Evolutionary conservation across 768 basidiomycete species (phyloP).

Genomic region (Naganishia vaughanmartiniae): DNA sequence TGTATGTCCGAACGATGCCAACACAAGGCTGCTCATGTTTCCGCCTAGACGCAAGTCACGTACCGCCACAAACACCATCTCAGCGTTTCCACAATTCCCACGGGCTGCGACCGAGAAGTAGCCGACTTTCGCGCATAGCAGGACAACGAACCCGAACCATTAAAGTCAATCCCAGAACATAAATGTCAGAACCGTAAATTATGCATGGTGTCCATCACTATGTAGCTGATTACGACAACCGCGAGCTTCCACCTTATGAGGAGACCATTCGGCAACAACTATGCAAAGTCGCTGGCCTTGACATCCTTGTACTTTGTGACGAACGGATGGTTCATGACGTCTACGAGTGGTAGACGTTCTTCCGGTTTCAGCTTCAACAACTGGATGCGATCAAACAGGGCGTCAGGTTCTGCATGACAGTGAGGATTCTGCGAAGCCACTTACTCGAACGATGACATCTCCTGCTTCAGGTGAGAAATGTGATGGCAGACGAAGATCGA

Average conservation of each 20-base stretch:
- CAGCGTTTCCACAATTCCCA: too few species aligned
- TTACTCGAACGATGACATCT: constrained; percentile 64
- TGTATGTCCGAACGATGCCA: too few species aligned
- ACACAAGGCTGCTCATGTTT: too few species aligned
- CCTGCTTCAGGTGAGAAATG: constrained; percentile 64
- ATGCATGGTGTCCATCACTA: background rate
- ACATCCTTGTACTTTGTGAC: constrained; percentile 55
- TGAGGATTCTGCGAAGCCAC: constrained; percentile 33
- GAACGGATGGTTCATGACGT: constrained; percentile 83
- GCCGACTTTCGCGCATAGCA: too few species aligned
- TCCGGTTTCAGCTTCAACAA: constrained; percentile 74
- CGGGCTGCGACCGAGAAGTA: too few species aligned
- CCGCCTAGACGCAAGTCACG: too few species aligned
- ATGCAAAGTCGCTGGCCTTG: constrained; percentile 18
- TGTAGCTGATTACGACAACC: background rate
- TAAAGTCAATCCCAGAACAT: too few species aligned
- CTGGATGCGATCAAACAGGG: constrained; percentile 54
- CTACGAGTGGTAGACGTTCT: constrained; percentile 68
- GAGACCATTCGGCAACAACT: background rate
- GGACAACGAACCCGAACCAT: too few species aligned
- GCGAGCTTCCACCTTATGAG: background rate
- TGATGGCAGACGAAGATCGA: constrained; percentile 63
- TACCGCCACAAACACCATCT: too few species aligned
- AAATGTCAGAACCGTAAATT: background rate
- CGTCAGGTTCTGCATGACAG: background rate